Base-by-base conservation (phyloP, 192 early-diverging fungal genomes). In the Mortierella hygrophila region DNA sequence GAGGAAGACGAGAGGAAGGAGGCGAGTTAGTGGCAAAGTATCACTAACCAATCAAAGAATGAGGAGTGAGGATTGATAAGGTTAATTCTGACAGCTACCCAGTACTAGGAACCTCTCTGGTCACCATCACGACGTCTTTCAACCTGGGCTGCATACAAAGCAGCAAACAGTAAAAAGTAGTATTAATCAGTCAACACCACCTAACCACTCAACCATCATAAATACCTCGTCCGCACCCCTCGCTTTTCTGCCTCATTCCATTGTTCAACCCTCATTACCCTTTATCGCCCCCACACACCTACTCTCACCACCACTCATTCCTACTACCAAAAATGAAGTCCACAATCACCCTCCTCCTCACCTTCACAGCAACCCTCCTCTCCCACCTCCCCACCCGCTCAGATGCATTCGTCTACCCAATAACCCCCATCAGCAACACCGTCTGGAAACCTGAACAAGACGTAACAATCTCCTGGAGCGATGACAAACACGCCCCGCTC, bases 371-470 rank as follows among this genome's bases (percentile, higher is more conserved):
- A 10, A 10, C 57, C 13, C 1, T 76, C 46, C 55, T 77, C 70
- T 52, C 69, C 38, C 38, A 5, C 41, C 46, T 75, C 1, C 47
- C 72, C 11, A n/a, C 47, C 15, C 11, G 44, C 41, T 70, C 75
- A 0, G 21, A 75, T 15, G 83, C 55, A 6, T 85, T 85, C 78
- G 78, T 85, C 55, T 85, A 85, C 70, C 83, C 83, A 18, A 4
- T 52, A 23, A 73, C 38, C 10, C 83, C 83, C 18, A 47, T 85
- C 29, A 57, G 74, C 26, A 35, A 44, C 54, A 85, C 83, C 9
- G 78, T 85, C 60, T 85, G 83, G 83, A 76, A 69, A 29, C 78
- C 83, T 23, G 52, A 86, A 52, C 32, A 79, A 6, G 70, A 38
- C 29, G 79, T 77, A 6, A 77, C 47, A 63, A 86, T 86, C 49